Percentiles rank a stretch among this genome's conserved stretches.
phyloP scores from a whole-genome alignment of 2,329 filamentous ascomycete species.

The Trichoderma atrobrunneum region DNA sequence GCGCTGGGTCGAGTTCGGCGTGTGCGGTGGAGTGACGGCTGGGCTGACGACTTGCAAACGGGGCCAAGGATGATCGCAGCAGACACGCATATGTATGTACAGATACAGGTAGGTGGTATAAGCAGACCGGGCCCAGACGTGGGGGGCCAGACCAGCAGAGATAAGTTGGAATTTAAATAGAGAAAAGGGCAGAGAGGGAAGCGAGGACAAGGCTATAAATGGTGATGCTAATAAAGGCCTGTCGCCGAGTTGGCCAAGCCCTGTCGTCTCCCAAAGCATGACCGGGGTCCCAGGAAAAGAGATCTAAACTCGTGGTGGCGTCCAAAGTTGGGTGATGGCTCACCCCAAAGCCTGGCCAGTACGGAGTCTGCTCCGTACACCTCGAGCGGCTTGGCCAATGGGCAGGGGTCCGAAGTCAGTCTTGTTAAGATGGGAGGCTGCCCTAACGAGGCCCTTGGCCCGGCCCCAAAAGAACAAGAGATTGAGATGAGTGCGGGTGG shows the following conservation, averaged over 20 bases:
- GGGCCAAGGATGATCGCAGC: slow-evolving; percentile 20
- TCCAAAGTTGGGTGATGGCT: slow-evolving; percentile 29
- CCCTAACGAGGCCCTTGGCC: slow-evolving; percentile 17
- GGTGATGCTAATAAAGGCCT: slow-evolving; percentile 23
- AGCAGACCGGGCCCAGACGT: slow-evolving; percentile 12
- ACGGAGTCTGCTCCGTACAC: slow-evolving; percentile 16
- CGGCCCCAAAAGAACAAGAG: slow-evolving; percentile 16
- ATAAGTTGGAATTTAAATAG: slow-evolving; percentile 17
- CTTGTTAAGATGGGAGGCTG: slow-evolving; percentile 15
- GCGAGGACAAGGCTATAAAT: slow-evolving; percentile 19
- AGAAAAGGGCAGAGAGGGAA: slow-evolving; percentile 13
- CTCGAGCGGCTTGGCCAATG: slow-evolving; percentile 18
- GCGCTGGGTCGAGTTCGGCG: slow-evolving; percentile 20
- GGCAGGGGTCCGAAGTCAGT: slow-evolving; percentile 12
- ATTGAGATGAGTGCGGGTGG: slow-evolving; percentile 25
- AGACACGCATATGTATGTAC: slow-evolving; percentile 10
- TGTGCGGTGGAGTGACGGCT: slow-evolving; percentile 19
- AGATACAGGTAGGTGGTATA: neutral
- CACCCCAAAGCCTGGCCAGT: slow-evolving; percentile 16
- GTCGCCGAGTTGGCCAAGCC: slow-evolving; percentile 21
- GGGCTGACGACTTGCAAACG: slow-evolving; percentile 13
- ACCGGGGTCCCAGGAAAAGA: slow-evolving; percentile 27
- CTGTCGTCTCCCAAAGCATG: slow-evolving; percentile 12
- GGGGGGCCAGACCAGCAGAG: slow-evolving; percentile 3
- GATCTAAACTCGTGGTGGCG: slow-evolving; percentile 39